These are phyloP conservation scores for Arthroderma sp. DNA, from an alignment of 2,329 filamentous ascomycete species.

Conservation along the genomic window DNA sequence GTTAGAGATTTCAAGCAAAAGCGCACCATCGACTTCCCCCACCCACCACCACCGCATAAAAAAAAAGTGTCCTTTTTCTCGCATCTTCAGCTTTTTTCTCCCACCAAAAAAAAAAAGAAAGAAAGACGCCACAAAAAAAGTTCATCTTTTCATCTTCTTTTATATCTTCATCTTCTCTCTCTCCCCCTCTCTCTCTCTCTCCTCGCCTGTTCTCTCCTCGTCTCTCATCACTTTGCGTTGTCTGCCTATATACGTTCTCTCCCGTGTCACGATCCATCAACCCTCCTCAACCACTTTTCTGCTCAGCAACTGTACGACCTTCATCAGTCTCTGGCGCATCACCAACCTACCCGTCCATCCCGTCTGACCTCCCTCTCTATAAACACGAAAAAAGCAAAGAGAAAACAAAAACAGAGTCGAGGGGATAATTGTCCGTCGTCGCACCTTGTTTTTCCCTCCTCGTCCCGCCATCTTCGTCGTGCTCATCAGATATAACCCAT, in stretches of 20 bases:
- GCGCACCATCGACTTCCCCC: background rate
- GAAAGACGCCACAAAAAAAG: background rate
- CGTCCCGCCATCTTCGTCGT: too few relatives aligned
- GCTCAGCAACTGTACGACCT: too few relatives aligned
- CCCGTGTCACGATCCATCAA: too few relatives aligned
- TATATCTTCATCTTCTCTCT: background rate
- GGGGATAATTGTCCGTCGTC: too few relatives aligned
- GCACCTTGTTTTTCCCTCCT: too few relatives aligned
- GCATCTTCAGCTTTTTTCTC: background rate
- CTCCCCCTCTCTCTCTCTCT: constrained; percentile 3
- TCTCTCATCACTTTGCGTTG: constrained; percentile 1
- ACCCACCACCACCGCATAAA: background rate
- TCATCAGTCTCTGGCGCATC: too few relatives aligned
- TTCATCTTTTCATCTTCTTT: background rate
- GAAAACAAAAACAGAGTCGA: too few relatives aligned
- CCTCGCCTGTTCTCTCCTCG: constrained; percentile 6
- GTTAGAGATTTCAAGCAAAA: constrained; percentile 6
- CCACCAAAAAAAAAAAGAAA: background rate
- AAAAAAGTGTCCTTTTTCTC: background rate
- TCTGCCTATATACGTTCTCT: background rate
- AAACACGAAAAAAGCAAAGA: too few relatives aligned
- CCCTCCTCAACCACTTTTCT: too few relatives aligned
- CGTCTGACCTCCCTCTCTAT: too few relatives aligned
- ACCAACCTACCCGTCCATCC: too few relatives aligned
- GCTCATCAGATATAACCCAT: too few relatives aligned